Evolutionary conservation across 2,329 filamentous ascomycete species (phyloP).

Genomic region (Cordyceps cicadae): DNA sequence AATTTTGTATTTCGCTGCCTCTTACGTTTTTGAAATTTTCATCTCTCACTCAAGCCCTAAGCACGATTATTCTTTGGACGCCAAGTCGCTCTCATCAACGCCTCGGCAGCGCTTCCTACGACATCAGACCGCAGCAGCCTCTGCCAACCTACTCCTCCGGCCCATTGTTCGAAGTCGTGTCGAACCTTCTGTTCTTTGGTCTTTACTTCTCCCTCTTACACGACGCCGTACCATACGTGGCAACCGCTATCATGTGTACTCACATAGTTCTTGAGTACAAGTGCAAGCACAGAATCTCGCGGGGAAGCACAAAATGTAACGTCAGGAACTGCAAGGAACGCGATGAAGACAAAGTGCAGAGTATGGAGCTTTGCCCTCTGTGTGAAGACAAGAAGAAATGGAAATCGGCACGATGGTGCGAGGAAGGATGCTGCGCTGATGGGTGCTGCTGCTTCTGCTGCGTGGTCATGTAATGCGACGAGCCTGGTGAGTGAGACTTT

Average conservation of each 20-base stretch:
- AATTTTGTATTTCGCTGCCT: neutral
- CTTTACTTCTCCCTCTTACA: neutral
- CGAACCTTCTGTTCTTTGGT: neutral
- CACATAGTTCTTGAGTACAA: conserved; percentile 26
- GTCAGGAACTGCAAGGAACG: conserved; percentile 22
- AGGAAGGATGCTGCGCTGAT: conserved; percentile 23
- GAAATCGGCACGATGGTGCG: conserved; percentile 30
- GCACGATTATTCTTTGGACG: neutral
- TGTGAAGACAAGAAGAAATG: conserved; percentile 25
- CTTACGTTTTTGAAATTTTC: neutral
- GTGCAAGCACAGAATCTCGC: conserved; percentile 28
- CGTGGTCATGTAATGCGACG: conserved; percentile 6
- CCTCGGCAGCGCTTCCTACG: neutral
- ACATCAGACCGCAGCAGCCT: neutral
- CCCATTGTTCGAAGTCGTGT: neutral
- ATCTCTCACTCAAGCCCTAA: neutral
- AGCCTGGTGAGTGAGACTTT: neutral
- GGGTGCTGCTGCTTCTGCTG: conserved; percentile 5
- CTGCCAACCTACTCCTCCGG: neutral
- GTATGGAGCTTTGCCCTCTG: conserved; percentile 26
- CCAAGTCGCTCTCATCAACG: neutral
- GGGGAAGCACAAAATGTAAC: conserved; percentile 29
- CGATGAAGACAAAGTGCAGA: conserved; percentile 23
- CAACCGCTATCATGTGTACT: conserved; percentile 24
- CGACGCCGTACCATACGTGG: neutral